A percentile compares a stretch with the other conserved stretches of the same genome.
Conservation (phyloP, 1,284 basidiomycete genomes). For the Puccinia horiana region DNA sequence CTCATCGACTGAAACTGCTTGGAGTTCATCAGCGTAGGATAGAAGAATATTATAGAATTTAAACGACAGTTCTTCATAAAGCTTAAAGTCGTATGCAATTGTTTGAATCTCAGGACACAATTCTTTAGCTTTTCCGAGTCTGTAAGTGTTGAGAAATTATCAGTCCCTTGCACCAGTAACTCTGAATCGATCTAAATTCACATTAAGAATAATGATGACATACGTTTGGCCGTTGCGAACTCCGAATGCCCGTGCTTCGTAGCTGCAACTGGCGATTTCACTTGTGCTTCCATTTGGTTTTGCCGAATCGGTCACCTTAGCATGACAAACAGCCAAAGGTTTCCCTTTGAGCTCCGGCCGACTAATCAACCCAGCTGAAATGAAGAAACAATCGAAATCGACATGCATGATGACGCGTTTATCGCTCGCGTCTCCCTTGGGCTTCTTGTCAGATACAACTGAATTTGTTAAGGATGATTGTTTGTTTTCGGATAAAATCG, state of each 20-base stretch:
- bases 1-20: slow-evolving; percentile 95
- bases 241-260: slow-evolving; percentile 84
- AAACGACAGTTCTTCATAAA: slow-evolving; percentile 56
- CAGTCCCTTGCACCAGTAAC: neutral
- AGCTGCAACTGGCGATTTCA: slow-evolving; percentile 91
- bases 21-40: slow-evolving; percentile 81
- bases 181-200: slow-evolving; percentile 10
- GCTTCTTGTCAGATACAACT: slow-evolving; percentile 33
- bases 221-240: slow-evolving; percentile 92
- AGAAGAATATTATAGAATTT: slow-evolving; percentile 91
- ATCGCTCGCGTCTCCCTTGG: slow-evolving; percentile 58
- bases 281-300: slow-evolving; percentile 70
- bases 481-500: slow-evolving; percentile 37
- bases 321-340: slow-evolving; percentile 92
- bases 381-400: slow-evolving; percentile 97
- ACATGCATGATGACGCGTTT: slow-evolving; percentile 84
- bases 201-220: slow-evolving; percentile 51
- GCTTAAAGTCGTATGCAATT: slow-evolving; percentile 85
- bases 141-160: slow-evolving; percentile 27
- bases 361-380: slow-evolving; percentile 77
- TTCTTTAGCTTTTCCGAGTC: slow-evolving; percentile 78
- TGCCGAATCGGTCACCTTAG: slow-evolving; percentile 71
- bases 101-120: slow-evolving; percentile 74
- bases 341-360: slow-evolving; percentile 78
- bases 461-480: neutral